Evolutionary conservation across 805 yeast genomes (phyloP), one percentile per base, ranked within the genome.

Genomic region (Candida piceae): DNA sequence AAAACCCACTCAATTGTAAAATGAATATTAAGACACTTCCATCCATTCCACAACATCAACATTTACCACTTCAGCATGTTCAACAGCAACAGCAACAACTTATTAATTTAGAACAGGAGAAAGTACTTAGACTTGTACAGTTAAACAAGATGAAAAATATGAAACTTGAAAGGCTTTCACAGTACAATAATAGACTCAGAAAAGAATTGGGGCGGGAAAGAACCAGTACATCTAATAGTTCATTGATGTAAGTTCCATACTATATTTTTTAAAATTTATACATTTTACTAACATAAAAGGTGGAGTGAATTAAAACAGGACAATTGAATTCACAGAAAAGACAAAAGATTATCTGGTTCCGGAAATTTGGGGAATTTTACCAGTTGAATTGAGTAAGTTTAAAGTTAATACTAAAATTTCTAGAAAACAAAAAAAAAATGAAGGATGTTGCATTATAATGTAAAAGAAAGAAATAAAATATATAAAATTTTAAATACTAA

Each of bases 141-240:
- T 67, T 80, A 19, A 67, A 76, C 40, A 42, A 49, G 36, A 51
- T 57, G 49, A 56, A 56, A 41, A 62, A 63, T 32, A 58, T 82
- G 40, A 82, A 80, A 55, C 61, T 82, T 31, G 76, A 74, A 50
- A 66, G 89, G 47, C 70, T 79, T 23, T 69, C 67, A 33, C 80
- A 78, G 47, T 63, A 79, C 22, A 80, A 79, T 48, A 51, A 57
- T 4, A 74, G 73, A 42, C 56, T 82, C 25, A 70, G 68, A 45
- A 69, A 69, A 20, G 70, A 75, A 29, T 53, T 83, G 26, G 53
- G 68, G 3, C 60, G 74, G 36, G 79, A 80, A 10, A 63, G 88
- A 42, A 75, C 79, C 2, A 75, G 78, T 22, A 80, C 84, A 7
- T 77, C 85, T 5, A 73, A 74, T 48, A 82, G 83, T 7, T 72